Percentiles rank a stretch among this genome's conserved stretches.
phyloP scores from a whole-genome alignment of 2,329 filamentous ascomycete species.

The Neopestalotiopsis sp. region DNA sequence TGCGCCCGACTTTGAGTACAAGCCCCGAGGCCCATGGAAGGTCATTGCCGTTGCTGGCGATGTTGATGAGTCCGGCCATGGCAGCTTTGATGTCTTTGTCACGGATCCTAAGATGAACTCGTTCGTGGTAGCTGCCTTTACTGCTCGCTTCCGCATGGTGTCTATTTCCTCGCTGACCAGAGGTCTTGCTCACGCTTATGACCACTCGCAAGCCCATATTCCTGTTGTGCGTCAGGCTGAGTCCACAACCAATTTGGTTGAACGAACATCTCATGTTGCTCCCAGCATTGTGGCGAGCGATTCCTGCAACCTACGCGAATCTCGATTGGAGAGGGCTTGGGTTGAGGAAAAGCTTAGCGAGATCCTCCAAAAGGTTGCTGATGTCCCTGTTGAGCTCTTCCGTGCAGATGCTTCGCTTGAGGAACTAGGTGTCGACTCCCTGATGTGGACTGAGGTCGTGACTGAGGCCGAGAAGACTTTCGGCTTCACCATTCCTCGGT shows the following conservation, averaged over 20 bases:
- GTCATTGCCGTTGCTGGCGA: neutral
- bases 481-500: neutral
- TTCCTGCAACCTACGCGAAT: neutral
- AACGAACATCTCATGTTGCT: neutral
- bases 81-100: neutral
- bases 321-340: neutral
- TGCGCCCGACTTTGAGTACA: neutral
- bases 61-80: neutral
- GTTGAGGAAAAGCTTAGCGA: slow-evolving; percentile 18
- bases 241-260: neutral
- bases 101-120: neutral
- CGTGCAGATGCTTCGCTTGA: slow-evolving; percentile 9
- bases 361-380: slow-evolving; percentile 26
- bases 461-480: neutral
- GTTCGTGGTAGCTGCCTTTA: neutral
- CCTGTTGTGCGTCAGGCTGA: neutral
- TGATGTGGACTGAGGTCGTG: slow-evolving; percentile 20
- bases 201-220: neutral
- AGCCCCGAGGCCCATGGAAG: neutral
- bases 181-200: neutral
- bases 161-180: neutral
- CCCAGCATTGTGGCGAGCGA: neutral
- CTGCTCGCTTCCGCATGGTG: neutral
- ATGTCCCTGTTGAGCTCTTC: slow-evolving; percentile 25
- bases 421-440: slow-evolving; percentile 28